Evolutionary conservation across 2,329 filamentous ascomycete genomes (phyloP).

Genomic region (Talaromyces rugulosus): DNA sequence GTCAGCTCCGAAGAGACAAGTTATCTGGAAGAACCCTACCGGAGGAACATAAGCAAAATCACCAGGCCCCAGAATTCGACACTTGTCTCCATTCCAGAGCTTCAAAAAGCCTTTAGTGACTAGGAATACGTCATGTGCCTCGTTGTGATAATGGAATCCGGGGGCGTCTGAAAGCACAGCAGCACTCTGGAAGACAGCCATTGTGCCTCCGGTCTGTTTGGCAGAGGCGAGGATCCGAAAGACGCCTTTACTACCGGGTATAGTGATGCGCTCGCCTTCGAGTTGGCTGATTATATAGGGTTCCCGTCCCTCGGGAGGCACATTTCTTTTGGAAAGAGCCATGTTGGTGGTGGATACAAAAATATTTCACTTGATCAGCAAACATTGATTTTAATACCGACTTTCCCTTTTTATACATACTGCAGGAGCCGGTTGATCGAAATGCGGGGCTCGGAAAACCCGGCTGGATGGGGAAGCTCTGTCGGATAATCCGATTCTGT

Average conservation of each 20-base stretch:
- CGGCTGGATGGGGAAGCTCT: background rate
- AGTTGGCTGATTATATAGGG: slow-evolving; percentile 47
- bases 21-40: slow-evolving; percentile 29
- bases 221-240: slow-evolving; percentile 51
- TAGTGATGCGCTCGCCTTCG: slow-evolving; percentile 50
- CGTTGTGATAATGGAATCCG: slow-evolving; percentile 55
- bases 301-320: slow-evolving; percentile 36
- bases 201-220: slow-evolving; percentile 49
- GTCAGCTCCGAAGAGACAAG: slow-evolving; percentile 24
- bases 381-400: too few relatives aligned
- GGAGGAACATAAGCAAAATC: slow-evolving; percentile 58
- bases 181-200: slow-evolving; percentile 49
- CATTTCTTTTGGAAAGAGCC: slow-evolving; percentile 21
- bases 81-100: slow-evolving; percentile 56
- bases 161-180: slow-evolving; percentile 29
- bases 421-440: background rate
- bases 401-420: background rate
- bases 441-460: background rate
- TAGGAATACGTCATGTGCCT: slow-evolving; percentile 57
- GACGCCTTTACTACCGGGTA: slow-evolving; percentile 50
- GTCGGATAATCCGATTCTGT: background rate
- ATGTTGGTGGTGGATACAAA: slow-evolving; percentile 11
- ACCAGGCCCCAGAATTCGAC: slow-evolving; percentile 50
- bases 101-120: slow-evolving; percentile 54
- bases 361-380: background rate